Conservation (phyloP, 768 basidiomycete genomes). For the Dictyophora rubrovolvata region DNA sequence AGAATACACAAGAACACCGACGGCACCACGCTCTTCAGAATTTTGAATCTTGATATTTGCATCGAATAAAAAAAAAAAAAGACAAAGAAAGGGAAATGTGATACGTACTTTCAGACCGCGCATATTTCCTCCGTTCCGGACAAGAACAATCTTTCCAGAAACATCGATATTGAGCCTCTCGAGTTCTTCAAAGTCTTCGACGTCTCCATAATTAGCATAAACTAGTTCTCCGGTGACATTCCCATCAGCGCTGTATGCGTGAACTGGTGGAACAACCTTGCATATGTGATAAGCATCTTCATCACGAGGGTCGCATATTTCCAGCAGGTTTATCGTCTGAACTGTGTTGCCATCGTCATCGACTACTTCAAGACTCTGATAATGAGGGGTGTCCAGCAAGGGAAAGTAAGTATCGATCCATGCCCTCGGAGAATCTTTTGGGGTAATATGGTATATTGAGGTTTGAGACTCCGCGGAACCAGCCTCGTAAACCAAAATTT, state of each 20-base stretch:
- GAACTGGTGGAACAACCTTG: slow-evolving; percentile 70
- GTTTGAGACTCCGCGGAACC: slow-evolving; percentile 58
- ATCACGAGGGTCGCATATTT: slow-evolving; percentile 66
- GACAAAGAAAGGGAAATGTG: neutral
- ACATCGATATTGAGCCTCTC: slow-evolving; percentile 51
- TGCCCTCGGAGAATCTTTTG: slow-evolving; percentile 42
- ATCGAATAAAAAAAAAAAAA: slow-evolving; percentile 6
- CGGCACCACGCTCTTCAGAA: slow-evolving; percentile 75
- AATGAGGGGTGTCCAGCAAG: slow-evolving; percentile 67
- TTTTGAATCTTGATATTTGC: slow-evolving; percentile 48
- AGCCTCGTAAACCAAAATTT: slow-evolving; percentile 54
- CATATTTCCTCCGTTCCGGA: slow-evolving; percentile 67
- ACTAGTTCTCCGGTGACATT: slow-evolving; percentile 60
- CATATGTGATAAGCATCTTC: slow-evolving; percentile 58
- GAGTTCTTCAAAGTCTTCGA: slow-evolving; percentile 64
- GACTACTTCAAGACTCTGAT: slow-evolving; percentile 58
- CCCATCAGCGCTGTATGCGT: slow-evolving; percentile 72
- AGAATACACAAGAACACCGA: slow-evolving; percentile 70
- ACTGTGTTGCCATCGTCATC: slow-evolving; percentile 39
- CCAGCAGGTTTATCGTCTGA: slow-evolving; percentile 68
- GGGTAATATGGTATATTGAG: slow-evolving; percentile 47
- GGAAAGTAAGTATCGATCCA: slow-evolving; percentile 91
- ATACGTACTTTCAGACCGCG: slow-evolving; percentile 69
- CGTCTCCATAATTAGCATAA: slow-evolving; percentile 73
- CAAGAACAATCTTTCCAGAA: slow-evolving; percentile 67